phyloP scores from a whole-genome alignment of 2,329 filamentous ascomycete genomes.

The Nannizziopsis arthrosporioides region DNA sequence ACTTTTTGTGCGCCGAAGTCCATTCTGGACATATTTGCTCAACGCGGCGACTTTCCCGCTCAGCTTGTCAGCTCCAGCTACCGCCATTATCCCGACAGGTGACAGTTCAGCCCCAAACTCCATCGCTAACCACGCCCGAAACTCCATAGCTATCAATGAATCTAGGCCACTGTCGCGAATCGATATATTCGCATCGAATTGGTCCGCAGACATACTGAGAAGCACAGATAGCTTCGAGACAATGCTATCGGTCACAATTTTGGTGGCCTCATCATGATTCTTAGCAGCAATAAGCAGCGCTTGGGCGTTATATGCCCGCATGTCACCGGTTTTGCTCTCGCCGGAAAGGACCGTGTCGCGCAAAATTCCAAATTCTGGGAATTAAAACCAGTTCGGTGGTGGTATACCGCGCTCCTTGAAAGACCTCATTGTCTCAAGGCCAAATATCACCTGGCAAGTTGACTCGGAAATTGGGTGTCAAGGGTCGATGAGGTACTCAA shows the following conservation, averaged over 20 bases:
- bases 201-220: conserved; percentile 19
- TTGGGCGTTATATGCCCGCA: conserved; percentile 7
- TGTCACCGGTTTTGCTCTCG: conserved; percentile 10
- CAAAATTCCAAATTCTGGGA: conserved; percentile 18
- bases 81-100: conserved; percentile 13
- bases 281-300: conserved; percentile 14
- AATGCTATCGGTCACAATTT: conserved; percentile 15
- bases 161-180: conserved; percentile 14
- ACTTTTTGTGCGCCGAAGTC: too few species aligned
- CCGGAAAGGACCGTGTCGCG: conserved; percentile 1
- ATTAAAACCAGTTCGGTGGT: conserved; percentile 18
- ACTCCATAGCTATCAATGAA: conserved; percentile 16
- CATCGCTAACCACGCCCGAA: conserved; percentile 15
- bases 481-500: conserved; percentile 17
- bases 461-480: conserved; percentile 12
- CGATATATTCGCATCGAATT: conserved; percentile 8
- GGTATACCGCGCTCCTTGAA: conserved; percentile 15
- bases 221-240: conserved; percentile 15
- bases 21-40: conserved; percentile 16
- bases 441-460: conserved; percentile 16
- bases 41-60: conserved; percentile 15
- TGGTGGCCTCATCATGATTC: conserved; percentile 14
- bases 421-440: conserved; percentile 15
- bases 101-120: conserved; percentile 15
- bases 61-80: conserved; percentile 2